phyloP scores from a whole-genome alignment of 2,329 filamentous ascomycete genomes.

The Microcyclospora pomicola region DNA sequence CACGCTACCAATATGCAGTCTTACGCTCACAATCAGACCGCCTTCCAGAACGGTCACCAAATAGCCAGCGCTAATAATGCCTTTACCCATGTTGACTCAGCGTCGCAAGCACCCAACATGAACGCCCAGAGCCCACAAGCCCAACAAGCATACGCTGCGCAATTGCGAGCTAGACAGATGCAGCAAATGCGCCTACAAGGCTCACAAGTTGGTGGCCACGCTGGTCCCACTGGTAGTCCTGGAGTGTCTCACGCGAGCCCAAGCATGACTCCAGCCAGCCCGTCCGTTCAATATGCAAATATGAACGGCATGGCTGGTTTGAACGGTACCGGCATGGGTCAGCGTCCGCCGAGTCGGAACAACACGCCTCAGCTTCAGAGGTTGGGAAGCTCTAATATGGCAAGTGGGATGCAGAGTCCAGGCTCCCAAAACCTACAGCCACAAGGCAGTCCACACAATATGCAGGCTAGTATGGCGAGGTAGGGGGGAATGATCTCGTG shows the following conservation, averaged over 20 bases:
- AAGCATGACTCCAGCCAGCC: slow-evolving; percentile 16
- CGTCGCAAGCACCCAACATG: slow-evolving; percentile 1
- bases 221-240: slow-evolving; percentile 14
- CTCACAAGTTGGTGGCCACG: slow-evolving; percentile 8
- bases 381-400: slow-evolving; percentile 14
- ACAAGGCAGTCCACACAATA: slow-evolving; percentile 19
- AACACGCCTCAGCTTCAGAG: slow-evolving; percentile 21
- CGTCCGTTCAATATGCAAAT: slow-evolving; percentile 13
- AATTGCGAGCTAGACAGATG: slow-evolving; percentile 18
- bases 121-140: slow-evolving; percentile 5
- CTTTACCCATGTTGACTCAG: slow-evolving; percentile 6
- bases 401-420: slow-evolving; percentile 19
- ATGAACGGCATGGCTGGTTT: slow-evolving; percentile 2
- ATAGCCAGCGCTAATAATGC: slow-evolving; percentile 5
- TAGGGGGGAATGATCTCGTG: slow-evolving; percentile 1
- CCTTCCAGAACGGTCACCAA: slow-evolving; percentile 13
- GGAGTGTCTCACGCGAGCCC: slow-evolving; percentile 16
- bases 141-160: slow-evolving; percentile 16
- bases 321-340: not conserved
- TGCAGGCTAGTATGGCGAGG: slow-evolving; percentile 20
- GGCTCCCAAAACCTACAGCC: slow-evolving; percentile 9
- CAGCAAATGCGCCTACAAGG: slow-evolving; percentile 18
- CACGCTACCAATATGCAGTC: slow-evolving; percentile 10
- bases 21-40: slow-evolving; percentile 11
- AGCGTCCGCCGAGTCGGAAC: slow-evolving; percentile 9